Percentiles rank a stretch among this genome's conserved stretches.
These are phyloP conservation scores for Leucoagaricus sp. DNA, from an alignment of 1,284 basidiomycete genomes.

Conservation along the genomic window DNA sequence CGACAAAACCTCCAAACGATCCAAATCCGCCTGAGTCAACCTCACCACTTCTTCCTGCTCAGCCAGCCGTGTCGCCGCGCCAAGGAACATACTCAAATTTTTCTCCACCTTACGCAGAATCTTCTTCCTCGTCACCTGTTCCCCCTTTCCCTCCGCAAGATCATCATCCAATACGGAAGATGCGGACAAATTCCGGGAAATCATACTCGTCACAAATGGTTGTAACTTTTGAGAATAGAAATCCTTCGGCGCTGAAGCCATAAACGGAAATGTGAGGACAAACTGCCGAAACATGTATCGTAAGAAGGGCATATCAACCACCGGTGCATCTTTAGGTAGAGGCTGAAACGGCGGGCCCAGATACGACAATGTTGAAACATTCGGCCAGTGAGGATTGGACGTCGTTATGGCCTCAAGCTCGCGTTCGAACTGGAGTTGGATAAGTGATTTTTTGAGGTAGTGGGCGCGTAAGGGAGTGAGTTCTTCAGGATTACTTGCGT, in stretches of 20 bases:
- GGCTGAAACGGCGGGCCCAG: conserved; percentile 86
- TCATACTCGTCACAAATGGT: conserved; percentile 83
- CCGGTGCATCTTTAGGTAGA: conserved; percentile 60
- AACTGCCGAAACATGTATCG: conserved; percentile 90
- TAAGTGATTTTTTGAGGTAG: conserved; percentile 94
- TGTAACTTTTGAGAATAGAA: conserved; percentile 94
- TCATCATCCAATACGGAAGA: conserved; percentile 69
- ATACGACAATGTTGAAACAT: conserved; percentile 78
- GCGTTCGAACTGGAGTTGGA: conserved; percentile 79
- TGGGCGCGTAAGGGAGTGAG: conserved; percentile 88
- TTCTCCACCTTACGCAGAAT: conserved; percentile 79
- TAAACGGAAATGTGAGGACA: conserved; percentile 91
- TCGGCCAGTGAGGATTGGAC: conserved; percentile 38
- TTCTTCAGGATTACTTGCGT: conserved; percentile 20
- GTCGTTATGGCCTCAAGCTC: conserved; percentile 78
- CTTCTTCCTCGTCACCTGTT: conserved; percentile 58
- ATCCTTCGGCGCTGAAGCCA: conserved; percentile 80
- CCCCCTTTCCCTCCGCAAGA: conserved; percentile 46
- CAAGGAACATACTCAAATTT: conserved; percentile 79
- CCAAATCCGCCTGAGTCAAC: conserved; percentile 80
- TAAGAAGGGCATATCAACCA: conserved; percentile 82
- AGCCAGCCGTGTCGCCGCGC: conserved; percentile 77
- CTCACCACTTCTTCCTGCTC: conserved; percentile 88
- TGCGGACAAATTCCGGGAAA: conserved; percentile 77
- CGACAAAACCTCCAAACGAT: conserved; percentile 70